A percentile compares a stretch with the other conserved stretches of the same genome.
phyloP scores from a whole-genome alignment of 768 basidiomycete species.

The Lyophyllum atratum region DNA sequence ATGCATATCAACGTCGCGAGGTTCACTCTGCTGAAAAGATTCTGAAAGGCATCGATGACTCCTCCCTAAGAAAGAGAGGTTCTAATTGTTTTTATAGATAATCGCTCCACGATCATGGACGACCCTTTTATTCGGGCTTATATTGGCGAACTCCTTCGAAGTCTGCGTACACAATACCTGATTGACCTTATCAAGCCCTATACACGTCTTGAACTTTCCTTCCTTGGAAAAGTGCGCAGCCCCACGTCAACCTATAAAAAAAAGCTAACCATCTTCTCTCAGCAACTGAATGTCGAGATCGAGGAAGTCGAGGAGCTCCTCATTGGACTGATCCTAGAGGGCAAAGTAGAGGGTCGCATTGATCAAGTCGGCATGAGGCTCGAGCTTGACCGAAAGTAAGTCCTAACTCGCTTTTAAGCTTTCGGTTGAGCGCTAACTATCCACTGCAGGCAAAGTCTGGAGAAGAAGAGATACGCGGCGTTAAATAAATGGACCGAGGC shows the following conservation, averaged over 20 bases:
- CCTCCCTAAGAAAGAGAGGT: background rate
- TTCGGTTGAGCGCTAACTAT: conserved; percentile 1
- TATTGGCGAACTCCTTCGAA: conserved; percentile 94
- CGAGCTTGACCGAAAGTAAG: conserved; percentile 86
- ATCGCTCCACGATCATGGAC: conserved; percentile 93
- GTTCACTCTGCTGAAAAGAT: conserved; percentile 98
- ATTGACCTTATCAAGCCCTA: conserved; percentile 99
- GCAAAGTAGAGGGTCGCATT: conserved; percentile 95
- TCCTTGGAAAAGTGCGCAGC: conserved; percentile 79
- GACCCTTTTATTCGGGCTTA: conserved; percentile 94
- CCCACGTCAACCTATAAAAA: background rate
- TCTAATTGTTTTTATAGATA: conserved; percentile 53
- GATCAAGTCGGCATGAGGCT: conserved; percentile 95
- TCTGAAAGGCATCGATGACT: conserved; percentile 60
- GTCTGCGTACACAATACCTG: conserved; percentile 93
- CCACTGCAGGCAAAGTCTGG: conserved; percentile 71
- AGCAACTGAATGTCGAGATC: conserved; percentile 96
- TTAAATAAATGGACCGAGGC: conserved; percentile 82
- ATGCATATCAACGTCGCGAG: conserved; percentile 94
- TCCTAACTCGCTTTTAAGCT: conserved; percentile 21
- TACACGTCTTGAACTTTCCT: conserved; percentile 88
- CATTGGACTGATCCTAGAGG: conserved; percentile 91
- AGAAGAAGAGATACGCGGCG: conserved; percentile 83
- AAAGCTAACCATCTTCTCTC: background rate
- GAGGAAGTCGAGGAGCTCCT: conserved; percentile 93